Conservation (phyloP, 805 yeast genomes). For the Candida hispaniensis region DNA sequence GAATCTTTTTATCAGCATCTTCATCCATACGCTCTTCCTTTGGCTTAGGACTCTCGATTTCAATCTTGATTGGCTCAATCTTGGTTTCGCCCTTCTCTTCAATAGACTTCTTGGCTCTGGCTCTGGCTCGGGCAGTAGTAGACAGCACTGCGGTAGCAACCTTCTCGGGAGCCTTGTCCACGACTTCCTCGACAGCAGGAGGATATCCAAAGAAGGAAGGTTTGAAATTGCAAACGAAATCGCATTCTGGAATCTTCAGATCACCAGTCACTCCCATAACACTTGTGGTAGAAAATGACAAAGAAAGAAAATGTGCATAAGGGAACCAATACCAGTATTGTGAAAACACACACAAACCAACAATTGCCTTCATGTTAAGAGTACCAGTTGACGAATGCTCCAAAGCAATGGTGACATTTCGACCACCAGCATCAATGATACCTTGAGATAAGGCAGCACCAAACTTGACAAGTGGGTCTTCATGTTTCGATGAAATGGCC, state of each 20-base stretch:
- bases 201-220: conserved; percentile 80
- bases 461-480: conserved; percentile 93
- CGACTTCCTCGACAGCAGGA: conserved; percentile 69
- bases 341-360: conserved; percentile 77
- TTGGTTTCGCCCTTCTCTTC: conserved; percentile 21
- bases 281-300: conserved; percentile 88
- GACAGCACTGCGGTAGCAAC: conserved; percentile 88
- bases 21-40: conserved; percentile 25
- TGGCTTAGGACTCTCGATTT: conserved; percentile 15
- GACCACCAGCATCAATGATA: conserved; percentile 96
- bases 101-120: conserved; percentile 61
- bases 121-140: conserved; percentile 88
- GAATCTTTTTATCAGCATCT: conserved; percentile 18
- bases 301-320: conserved; percentile 78
- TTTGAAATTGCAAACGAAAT: conserved; percentile 69
- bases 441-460: conserved; percentile 98
- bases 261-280: conserved; percentile 79
- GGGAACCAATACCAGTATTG: conserved; percentile 99
- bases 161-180: conserved; percentile 76
- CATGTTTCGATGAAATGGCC: conserved; percentile 78
- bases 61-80: conserved; percentile 17
- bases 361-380: conserved; percentile 80
- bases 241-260: conserved; percentile 75
- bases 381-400: conserved; percentile 77
- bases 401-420: conserved; percentile 87